Evolutionary conservation across 768 basidiomycete genomes (phyloP).

Genomic region (button mushroom (Agaricus bisporus)): DNA sequence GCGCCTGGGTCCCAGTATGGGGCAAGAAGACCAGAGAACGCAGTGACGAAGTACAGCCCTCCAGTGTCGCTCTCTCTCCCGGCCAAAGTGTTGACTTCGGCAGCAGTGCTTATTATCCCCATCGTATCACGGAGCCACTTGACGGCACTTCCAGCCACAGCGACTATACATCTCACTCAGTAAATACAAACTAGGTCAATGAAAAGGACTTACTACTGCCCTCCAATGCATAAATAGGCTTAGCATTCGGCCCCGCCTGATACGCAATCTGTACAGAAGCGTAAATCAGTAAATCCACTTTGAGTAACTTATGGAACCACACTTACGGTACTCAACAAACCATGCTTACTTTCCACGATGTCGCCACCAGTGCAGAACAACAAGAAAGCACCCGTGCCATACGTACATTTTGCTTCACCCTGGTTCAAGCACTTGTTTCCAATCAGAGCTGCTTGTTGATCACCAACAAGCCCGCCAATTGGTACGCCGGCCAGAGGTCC

Average conservation of each 20-base stretch:
- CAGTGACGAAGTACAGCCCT: slow-evolving; percentile 95
- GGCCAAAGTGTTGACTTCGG: slow-evolving; percentile 83
- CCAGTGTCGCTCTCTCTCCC: slow-evolving; percentile 71
- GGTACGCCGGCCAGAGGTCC: slow-evolving; percentile 70
- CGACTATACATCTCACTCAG: slow-evolving; percentile 41
- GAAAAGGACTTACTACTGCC: slow-evolving; percentile 65
- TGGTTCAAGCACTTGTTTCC: slow-evolving; percentile 92
- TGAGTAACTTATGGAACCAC: not conserved
- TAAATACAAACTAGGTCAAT: not conserved
- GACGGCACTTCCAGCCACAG: slow-evolving; percentile 92
- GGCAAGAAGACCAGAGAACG: slow-evolving; percentile 92
- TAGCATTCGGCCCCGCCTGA: slow-evolving; percentile 71
- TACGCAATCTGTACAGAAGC: slow-evolving; percentile 64
- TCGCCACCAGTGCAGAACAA: slow-evolving; percentile 91
- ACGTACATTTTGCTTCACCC: slow-evolving; percentile 97
- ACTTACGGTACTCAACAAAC: slow-evolving; percentile 80
- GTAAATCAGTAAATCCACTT: slow-evolving; percentile 3
- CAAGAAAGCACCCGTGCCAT: slow-evolving; percentile 95
- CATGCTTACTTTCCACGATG: slow-evolving; percentile 80
- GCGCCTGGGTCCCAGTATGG: slow-evolving; percentile 98
- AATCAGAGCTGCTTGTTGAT: slow-evolving; percentile 94
- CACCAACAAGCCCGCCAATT: slow-evolving; percentile 93
- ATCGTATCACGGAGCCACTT: slow-evolving; percentile 97
- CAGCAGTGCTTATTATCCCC: slow-evolving; percentile 70
- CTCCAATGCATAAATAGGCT: slow-evolving; percentile 90